Percentiles rank a stretch among this genome's conserved stretches.
phyloP scores from a whole-genome alignment of 192 early-diverging fungal genomes.

The Borealophlyctis nickersoniae region DNA sequence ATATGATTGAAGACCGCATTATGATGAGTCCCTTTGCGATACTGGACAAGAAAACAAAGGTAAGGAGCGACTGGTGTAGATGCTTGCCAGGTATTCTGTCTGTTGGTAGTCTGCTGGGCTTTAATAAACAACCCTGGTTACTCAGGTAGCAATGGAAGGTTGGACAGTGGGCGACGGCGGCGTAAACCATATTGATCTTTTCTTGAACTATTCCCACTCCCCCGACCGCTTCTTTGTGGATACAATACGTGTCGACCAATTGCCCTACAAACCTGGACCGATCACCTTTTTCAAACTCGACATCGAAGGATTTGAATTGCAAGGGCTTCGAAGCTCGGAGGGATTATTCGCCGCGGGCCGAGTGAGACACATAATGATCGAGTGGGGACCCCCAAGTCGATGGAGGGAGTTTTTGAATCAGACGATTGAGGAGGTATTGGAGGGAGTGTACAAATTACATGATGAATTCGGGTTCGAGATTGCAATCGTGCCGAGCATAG shows the following conservation, averaged over 20 bases:
- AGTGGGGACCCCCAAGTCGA: slow-evolving; percentile 1
- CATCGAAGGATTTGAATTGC: slow-evolving; percentile 5
- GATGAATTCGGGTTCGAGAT: not conserved
- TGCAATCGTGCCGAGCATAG: not conserved
- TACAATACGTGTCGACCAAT: not conserved
- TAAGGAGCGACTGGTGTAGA: not conserved
- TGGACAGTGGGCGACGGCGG: not conserved
- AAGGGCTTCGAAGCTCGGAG: not conserved
- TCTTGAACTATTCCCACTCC: not conserved
- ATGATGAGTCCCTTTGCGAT: not conserved
- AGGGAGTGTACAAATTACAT: not conserved
- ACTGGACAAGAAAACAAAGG: not conserved
- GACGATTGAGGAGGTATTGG: not conserved
- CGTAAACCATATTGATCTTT: not conserved
- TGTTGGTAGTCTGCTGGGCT: not conserved
- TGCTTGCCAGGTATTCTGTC: too few species aligned
- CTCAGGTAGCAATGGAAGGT: not conserved
- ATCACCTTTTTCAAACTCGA: slow-evolving; percentile 1
- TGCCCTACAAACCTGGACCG: slow-evolving; percentile 1
- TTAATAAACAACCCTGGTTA: not conserved
- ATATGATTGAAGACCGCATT: not conserved
- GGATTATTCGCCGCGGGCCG: not conserved
- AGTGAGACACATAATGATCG: not conserved
- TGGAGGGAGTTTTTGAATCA: not conserved
- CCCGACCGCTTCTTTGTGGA: not conserved